These are phyloP conservation scores for Blastocystis sp. DNA, from an alignment of 352 stramenopile genomes.

Conservation along the genomic window DNA sequence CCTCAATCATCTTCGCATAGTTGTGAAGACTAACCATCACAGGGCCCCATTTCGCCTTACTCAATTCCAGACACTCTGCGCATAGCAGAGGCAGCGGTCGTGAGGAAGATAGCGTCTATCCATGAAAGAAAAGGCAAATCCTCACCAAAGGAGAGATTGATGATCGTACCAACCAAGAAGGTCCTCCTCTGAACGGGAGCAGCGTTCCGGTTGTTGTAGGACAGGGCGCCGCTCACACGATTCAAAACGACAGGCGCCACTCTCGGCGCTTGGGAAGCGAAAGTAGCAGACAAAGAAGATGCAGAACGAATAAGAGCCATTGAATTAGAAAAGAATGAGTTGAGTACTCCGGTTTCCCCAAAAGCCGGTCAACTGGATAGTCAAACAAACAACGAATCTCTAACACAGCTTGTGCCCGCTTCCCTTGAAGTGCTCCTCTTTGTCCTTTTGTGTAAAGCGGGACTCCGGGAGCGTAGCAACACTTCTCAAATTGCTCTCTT, in stretches of 20 bases:
- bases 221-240: background rate
- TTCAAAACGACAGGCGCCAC: background rate
- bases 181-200: slow-evolving; percentile 9
- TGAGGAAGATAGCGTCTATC: background rate
- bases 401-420: background rate
- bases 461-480: background rate
- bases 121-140: background rate
- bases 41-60: background rate
- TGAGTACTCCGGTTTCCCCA: background rate
- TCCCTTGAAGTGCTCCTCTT: slow-evolving; percentile 47
- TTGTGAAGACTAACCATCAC: background rate
- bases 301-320: slow-evolving; percentile 18
- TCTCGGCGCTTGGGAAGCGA: slow-evolving; percentile 3
- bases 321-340: background rate
- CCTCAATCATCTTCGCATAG: background rate
- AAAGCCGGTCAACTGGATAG: background rate
- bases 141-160: slow-evolving; percentile 13
- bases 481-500: background rate
- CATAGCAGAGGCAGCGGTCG: background rate
- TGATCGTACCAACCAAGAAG: slow-evolving; percentile 16
- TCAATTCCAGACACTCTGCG: slow-evolving; percentile 17
- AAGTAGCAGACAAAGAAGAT: background rate
- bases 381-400: slow-evolving; percentile 14
- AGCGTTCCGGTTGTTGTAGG: background rate
- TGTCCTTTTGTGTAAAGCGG: slow-evolving; percentile 34